Base-by-base conservation (phyloP, 106 monocot genomes). In the Chionographis japonica region DNA sequence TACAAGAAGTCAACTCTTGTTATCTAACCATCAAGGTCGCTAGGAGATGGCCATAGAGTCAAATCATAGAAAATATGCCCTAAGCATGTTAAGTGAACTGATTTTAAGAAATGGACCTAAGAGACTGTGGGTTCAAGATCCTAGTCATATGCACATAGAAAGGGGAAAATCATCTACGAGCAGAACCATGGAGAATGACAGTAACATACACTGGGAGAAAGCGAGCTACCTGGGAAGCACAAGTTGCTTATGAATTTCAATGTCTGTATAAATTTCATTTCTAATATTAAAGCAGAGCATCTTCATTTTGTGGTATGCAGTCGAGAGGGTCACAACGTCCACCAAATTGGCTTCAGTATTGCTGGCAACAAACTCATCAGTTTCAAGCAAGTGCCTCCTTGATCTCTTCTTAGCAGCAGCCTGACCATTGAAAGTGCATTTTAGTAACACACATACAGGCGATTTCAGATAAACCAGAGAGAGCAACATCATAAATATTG, bases 211-310 rank as follows among this genome's bases (percentile, higher is more conserved):
- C 27, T 27, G 27, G 27, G 35, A 65, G 65, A 46, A 20, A 8
- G 53, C 4, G 10, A 12, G 2, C 37, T 71, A 94, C 94, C 94
- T 94, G 16, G 97, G 97, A 15, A 98, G 85, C 7, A 90, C 81
- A 68, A 92, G 90, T 15, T 82, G 82, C 66, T 86, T 81, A 72
- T 98, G 92, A 66, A 93, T 93, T 73, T 92, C 87, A 67, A 98
- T 98, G 74, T 98, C 97, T 42, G 87, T 93, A 58, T 80, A 98
- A 43, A 98, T 90, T 74, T 98, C 97, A 75, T 93, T 87, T 65
- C 92, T 86, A 18, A 92, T 67, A 69, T 85, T 98, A 58, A 73
- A 63, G 74, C 97, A 98, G 14, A 90, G 66, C 43, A 76, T 67
- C 52, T 80, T 98, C 82, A 98, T 87, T 75, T 93, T 98, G 67